A percentile compares a stretch with the other conserved stretches of the same genome.
Conservation (phyloP, 2,329 filamentous ascomycete genomes). For the Apiospora koreana region DNA sequence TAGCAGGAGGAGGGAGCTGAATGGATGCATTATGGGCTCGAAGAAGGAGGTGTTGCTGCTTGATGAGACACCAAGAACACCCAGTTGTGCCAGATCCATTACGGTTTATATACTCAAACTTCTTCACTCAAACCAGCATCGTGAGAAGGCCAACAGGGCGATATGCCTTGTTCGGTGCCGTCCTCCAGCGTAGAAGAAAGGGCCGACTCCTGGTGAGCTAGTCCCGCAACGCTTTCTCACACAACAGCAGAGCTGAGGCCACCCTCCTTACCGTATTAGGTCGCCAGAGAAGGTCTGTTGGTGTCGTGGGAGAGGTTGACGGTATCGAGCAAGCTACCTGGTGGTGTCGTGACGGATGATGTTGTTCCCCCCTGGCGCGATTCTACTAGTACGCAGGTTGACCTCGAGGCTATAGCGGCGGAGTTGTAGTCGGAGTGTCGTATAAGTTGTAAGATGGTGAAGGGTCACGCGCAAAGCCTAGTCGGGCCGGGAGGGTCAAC, state of each 20-base stretch:
- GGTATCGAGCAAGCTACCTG: background rate
- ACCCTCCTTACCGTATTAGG: background rate
- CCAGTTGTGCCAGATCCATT: slow-evolving; percentile 27
- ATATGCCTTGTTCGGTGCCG: background rate
- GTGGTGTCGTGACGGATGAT: background rate
- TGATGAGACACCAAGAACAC: slow-evolving; percentile 20
- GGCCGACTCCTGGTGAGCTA: slow-evolving; percentile 13
- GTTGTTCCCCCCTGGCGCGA: background rate
- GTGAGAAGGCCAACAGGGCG: slow-evolving; percentile 10
- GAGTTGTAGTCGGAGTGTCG: slow-evolving; percentile 11
- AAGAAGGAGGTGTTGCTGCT: slow-evolving; percentile 28
- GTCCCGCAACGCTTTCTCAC: background rate
- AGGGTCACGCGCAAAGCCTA: background rate
- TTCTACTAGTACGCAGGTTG: background rate
- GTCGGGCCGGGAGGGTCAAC: background rate
- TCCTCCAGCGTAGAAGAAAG: slow-evolving; percentile 11
- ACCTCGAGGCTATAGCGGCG: background rate
- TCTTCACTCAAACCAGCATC: slow-evolving; percentile 15
- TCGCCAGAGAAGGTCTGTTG: background rate
- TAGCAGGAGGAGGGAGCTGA: slow-evolving; percentile 51
- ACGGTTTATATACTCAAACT: slow-evolving; percentile 27
- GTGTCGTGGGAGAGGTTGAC: background rate
- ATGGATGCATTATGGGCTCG: slow-evolving; percentile 50
- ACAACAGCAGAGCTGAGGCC: background rate
- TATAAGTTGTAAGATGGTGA: background rate